phyloP scores from a whole-genome alignment of 1,284 basidiomycete species.

The Ganoderma lucidum region DNA sequence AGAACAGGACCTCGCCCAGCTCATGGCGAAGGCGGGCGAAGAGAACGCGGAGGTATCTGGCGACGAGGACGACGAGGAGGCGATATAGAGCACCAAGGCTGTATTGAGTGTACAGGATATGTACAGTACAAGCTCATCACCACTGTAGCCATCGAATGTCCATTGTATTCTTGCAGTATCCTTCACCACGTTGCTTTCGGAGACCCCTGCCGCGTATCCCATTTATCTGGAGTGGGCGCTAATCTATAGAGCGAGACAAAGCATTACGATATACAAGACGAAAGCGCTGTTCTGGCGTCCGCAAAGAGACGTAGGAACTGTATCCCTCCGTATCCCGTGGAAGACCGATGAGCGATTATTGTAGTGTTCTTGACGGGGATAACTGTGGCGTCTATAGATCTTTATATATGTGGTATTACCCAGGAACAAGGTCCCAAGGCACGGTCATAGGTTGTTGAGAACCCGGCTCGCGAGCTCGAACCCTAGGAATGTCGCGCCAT shows the following conservation, averaged over 20 bases:
- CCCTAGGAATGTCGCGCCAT: slow-evolving; percentile 93
- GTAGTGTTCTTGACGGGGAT: slow-evolving; percentile 9
- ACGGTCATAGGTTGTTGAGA: slow-evolving; percentile 49
- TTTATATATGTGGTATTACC: slow-evolving; percentile 5
- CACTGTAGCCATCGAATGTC: slow-evolving; percentile 22
- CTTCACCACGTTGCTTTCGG: background rate
- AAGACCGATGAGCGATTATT: slow-evolving; percentile 13
- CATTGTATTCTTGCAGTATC: slow-evolving; percentile 5
- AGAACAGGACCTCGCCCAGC: slow-evolving; percentile 92
- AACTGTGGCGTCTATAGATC: slow-evolving; percentile 12
- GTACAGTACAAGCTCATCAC: slow-evolving; percentile 16
- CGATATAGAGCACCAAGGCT: slow-evolving; percentile 21
- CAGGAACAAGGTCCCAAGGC: background rate
- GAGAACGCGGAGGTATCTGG: slow-evolving; percentile 96
- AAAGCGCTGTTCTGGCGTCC: slow-evolving; percentile 8
- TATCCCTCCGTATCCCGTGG: slow-evolving; percentile 6
- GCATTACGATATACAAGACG: slow-evolving; percentile 8
- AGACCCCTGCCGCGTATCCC: background rate
- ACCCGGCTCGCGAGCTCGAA: slow-evolving; percentile 87
- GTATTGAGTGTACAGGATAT: slow-evolving; percentile 17
- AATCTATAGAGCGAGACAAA: background rate
- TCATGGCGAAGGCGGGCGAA: slow-evolving; percentile 92
- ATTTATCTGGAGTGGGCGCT: background rate
- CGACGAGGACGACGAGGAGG: slow-evolving; percentile 88
- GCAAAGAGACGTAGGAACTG: slow-evolving; percentile 6